Conservation (phyloP, 1,139 yeast species). For the Pichia sp. region DNA sequence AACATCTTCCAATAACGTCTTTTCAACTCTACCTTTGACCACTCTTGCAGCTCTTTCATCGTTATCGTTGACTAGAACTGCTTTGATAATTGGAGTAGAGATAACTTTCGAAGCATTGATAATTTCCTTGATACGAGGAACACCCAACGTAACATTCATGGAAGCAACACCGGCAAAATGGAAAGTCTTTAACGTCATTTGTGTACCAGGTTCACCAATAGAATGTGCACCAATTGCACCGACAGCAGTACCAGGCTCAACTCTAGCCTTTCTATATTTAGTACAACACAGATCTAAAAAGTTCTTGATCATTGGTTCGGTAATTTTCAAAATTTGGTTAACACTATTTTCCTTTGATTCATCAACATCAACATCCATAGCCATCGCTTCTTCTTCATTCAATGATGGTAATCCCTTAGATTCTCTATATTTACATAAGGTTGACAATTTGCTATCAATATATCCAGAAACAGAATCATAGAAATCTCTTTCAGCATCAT, state of each 20-base stretch:
- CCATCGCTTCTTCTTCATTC: conserved; percentile 35
- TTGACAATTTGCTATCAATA: conserved; percentile 46
- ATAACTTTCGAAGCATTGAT: conserved; percentile 94
- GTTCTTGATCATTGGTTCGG: conserved; percentile 48
- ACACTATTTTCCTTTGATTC: conserved; percentile 40
- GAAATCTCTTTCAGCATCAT: conserved; percentile 80
- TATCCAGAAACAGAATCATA: conserved; percentile 66
- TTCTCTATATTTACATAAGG: conserved; percentile 50
- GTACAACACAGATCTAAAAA: conserved; percentile 72
- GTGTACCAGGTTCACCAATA: conserved; percentile 99
- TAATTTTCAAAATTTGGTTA: conserved; percentile 66
- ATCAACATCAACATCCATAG: conserved; percentile 22
- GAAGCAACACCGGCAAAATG: conserved; percentile 99
- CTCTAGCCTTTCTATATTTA: conserved; percentile 85
- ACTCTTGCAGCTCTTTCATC: conserved; percentile 98
- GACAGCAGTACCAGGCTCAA: conserved; percentile 98
- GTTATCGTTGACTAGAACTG: conserved; percentile 83
- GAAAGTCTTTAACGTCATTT: conserved; percentile 97
- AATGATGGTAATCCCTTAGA: conserved; percentile 37
- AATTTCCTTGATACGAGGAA: conserved; percentile 95
- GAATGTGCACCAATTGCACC: conserved; percentile 99
- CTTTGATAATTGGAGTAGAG: conserved; percentile 94
- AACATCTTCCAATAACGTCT: conserved; percentile 80
- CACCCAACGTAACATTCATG: conserved; percentile 98
- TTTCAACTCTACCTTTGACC: conserved; percentile 95